Evolutionary conservation across 2,329 filamentous ascomycete genomes (phyloP).

Genomic region (Cytospora schulzeri): DNA sequence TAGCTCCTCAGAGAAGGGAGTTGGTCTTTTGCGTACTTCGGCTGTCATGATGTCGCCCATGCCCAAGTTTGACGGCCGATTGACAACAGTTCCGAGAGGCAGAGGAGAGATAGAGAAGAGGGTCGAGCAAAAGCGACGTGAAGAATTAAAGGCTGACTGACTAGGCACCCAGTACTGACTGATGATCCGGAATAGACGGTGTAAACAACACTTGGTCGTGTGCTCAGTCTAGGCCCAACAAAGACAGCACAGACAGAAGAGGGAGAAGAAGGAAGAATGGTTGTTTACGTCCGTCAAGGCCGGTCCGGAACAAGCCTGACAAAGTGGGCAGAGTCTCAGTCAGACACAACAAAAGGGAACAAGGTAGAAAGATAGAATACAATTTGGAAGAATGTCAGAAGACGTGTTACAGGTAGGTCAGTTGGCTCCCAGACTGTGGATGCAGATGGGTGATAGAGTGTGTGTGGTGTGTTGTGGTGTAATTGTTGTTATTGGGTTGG

Average conservation of each 20-base stretch:
- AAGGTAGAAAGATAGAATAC: too few relatives aligned
- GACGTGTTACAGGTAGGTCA: not conserved
- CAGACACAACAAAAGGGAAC: not conserved
- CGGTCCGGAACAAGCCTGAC: too few relatives aligned
- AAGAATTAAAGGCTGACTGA: not conserved
- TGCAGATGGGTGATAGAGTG: not conserved
- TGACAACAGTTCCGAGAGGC: too few relatives aligned
- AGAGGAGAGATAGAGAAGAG: not conserved
- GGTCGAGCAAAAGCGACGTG: not conserved
- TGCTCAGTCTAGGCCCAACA: not conserved
- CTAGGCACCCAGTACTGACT: not conserved
- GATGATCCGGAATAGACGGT: not conserved
- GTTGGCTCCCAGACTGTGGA: not conserved
- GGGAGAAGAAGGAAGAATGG: not conserved
- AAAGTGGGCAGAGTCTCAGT: not conserved
- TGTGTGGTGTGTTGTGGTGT: not conserved
- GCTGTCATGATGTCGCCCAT: conserved; percentile 36
- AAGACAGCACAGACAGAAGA: not conserved
- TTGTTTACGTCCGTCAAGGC: too few relatives aligned
- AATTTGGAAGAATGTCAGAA: not conserved
- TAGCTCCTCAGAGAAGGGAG: conserved; percentile 25
- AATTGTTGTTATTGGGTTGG: too few relatives aligned
- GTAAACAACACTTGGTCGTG: not conserved
- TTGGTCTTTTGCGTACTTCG: conserved; percentile 41
- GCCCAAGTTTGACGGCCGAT: conserved; percentile 6